Conservation (phyloP, 1,284 basidiomycete species). For the Apiotrichum veenhuisii region DNA sequence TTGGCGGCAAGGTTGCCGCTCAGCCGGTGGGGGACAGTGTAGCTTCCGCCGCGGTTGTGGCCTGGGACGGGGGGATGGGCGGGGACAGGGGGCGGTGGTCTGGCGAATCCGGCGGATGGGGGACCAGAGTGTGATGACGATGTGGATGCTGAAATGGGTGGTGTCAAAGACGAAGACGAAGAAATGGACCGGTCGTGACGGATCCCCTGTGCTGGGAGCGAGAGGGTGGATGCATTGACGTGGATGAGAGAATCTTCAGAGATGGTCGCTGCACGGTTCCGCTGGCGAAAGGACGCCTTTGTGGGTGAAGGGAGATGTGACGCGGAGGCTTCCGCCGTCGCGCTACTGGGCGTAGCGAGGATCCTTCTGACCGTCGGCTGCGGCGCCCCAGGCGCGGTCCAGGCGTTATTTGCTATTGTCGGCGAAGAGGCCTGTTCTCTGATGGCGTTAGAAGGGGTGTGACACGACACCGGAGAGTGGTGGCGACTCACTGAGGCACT, state of each 20-base stretch:
- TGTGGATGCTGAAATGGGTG: constrained; percentile 30
- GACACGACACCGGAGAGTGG: background rate
- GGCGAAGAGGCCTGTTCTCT: background rate
- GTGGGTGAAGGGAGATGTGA: background rate
- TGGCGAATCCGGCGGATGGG: constrained; percentile 12
- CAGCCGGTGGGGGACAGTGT: constrained; percentile 40
- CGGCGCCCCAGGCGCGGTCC: background rate
- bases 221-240: constrained; percentile 13
- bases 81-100: constrained; percentile 11
- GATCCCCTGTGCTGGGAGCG: constrained; percentile 10
- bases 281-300: constrained; percentile 6
- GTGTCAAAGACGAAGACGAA: constrained; percentile 14
- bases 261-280: constrained; percentile 22
- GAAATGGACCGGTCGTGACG: constrained; percentile 19
- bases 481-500: constrained; percentile 28
- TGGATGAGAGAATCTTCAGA: constrained; percentile 29
- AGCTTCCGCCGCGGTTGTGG: constrained; percentile 45
- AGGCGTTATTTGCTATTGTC: constrained; percentile 5
- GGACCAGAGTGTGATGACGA: constrained; percentile 36
- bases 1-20: constrained; percentile 57
- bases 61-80: constrained; percentile 1
- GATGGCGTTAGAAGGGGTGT: background rate
- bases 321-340: background rate
- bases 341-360: background rate
- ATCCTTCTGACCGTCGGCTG: constrained; percentile 1